These are phyloP conservation scores for Trypanosoma rangeli DNA, from an alignment of 208 protist genomes.

Conservation along the genomic window DNA sequence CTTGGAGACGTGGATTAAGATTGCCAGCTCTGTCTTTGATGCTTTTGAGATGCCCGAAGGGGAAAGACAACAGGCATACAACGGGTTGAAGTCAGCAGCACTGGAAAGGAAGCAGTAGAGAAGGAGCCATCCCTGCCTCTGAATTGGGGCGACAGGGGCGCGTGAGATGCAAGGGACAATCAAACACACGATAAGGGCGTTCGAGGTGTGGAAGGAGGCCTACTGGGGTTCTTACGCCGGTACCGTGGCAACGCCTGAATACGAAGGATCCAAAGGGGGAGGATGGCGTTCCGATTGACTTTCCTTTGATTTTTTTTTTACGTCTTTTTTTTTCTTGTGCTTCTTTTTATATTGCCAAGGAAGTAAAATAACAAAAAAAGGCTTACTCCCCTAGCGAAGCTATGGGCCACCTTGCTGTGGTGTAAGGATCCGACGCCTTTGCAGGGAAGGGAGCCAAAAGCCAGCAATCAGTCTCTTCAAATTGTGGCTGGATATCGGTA, in stretches of 20 bases:
- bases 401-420: no score
- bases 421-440: no score
- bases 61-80: slow-evolving; percentile 45
- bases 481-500: no score
- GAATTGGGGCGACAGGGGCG: no score
- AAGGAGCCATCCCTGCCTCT: not conserved
- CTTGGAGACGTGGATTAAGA: slow-evolving; percentile 52
- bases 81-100: slow-evolving; percentile 44
- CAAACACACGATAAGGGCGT: not conserved
- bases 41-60: slow-evolving; percentile 65
- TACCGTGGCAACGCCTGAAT: not conserved
- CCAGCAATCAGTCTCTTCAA: not conserved
- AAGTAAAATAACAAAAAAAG: not conserved
- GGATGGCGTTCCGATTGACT: not conserved
- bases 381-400: not conserved
- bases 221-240: no score
- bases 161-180: not conserved
- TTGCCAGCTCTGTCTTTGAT: slow-evolving; percentile 84
- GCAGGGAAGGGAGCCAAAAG: no score
- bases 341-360: not conserved
- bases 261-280: slow-evolving; percentile 2
- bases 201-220: no score
- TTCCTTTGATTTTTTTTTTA: not conserved
- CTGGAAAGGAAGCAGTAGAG: not conserved
- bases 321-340: not conserved